Evolutionary conservation across 805 yeast genomes (phyloP), one percentile per base, ranked within the genome.

Genomic region (Candida maesae): DNA sequence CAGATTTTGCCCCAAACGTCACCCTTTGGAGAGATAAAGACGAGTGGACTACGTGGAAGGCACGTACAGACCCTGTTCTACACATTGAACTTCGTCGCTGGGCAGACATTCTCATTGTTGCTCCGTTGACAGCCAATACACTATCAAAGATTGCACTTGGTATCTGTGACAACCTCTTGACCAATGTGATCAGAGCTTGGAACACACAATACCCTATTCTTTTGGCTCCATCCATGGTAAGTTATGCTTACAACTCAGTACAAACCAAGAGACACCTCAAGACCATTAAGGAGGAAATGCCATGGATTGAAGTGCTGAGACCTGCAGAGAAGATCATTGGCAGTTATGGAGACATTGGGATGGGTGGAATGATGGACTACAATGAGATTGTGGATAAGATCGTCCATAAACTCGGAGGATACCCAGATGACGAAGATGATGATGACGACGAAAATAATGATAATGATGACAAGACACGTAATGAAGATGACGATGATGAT

Each of bases 281-380:
- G 45, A 68, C 83, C 26, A 77, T 91, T 41, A 74, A 77, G 35
- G 95, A 88, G 49, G 96, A 89, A 50, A 90, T 93, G 93, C 87
- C 91, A 26, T 91, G 95, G 91, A 82, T 91, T 47, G 95, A 88
- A 50, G 79, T 91, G n/a, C 72, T 93, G 58, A 84, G 82, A 60
- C 99, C 99, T 0, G 88, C 89, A 18, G 99, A 91, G 62, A 91
- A 91, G 63, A 95, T 91, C 6, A 79, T 84, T 57, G 88, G 95
- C 42, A 76, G 87, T 31, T 88, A 90, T 66, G 98, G 99, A 46
- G 98, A 91, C 54, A 89, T 93, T 42, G 98, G 98, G n/a, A 84
- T 93, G 88, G 98, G 99, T 36, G 98, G 99, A 40, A 93, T 93
- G 98, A 84, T 90, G 82, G 98, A 93, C 54, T 88, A 95, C 79